Evolutionary conservation across 305 asterid genomes (phyloP).

Genomic region (Solanum chacoense): DNA sequence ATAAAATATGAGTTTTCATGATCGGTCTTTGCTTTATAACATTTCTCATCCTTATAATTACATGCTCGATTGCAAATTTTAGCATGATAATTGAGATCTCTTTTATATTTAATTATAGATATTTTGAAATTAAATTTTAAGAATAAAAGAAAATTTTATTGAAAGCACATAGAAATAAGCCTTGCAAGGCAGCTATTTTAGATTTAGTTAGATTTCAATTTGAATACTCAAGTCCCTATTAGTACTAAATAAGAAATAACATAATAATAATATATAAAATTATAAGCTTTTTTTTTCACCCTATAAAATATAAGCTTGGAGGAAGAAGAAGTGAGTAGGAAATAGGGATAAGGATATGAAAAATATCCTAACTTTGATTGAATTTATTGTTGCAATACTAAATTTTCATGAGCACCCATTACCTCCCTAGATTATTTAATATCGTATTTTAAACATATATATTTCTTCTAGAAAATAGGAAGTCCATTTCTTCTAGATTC

Average conservation of each 20-base stretch:
- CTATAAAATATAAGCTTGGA: not conserved
- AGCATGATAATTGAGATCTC: not conserved
- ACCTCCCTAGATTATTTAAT: no score
- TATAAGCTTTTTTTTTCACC: no score
- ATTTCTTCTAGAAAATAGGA: not conserved
- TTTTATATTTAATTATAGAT: not conserved
- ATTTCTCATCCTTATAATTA: not conserved
- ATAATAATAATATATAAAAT: no score
- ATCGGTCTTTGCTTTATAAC: not conserved
- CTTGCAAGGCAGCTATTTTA: not conserved
- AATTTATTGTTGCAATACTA: no score
- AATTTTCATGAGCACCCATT: no score
- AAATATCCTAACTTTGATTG: rapidly evolving
- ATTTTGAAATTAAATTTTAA: not conserved
- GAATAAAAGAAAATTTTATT: no score
- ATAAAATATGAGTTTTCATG: not conserved
- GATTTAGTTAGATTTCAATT: no score
- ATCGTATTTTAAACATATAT: no score
- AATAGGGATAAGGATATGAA: not conserved
- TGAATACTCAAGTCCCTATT: no score
- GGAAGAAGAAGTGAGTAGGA: not conserved
- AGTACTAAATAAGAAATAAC: no score
- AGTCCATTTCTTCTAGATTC: not conserved
- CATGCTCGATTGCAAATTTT: not conserved
- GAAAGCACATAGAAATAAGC: no score